These are phyloP conservation scores for Poa annua DNA, from an alignment of 176 grass and related monocot genomes.

Conservation along the genomic window DNA sequence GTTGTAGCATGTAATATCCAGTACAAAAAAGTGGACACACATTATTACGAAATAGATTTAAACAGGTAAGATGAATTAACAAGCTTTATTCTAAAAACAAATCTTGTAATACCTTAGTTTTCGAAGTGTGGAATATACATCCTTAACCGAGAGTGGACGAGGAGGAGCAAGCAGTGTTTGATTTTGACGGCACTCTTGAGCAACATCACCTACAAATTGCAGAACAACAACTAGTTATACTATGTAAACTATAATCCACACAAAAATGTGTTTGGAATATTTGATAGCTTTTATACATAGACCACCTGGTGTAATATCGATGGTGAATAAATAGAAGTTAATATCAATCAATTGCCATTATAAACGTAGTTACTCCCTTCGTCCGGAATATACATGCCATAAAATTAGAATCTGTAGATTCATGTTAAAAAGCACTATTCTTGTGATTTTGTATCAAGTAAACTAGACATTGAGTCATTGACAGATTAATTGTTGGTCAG, in stretches of 20 bases:
- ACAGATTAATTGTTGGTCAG: neutral
- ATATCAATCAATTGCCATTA: conserved; percentile 14
- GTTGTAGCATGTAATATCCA: conserved; percentile 17
- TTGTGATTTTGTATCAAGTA: no score
- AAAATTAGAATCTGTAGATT: neutral
- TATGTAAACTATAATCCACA: conserved; percentile 18
- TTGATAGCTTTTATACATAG: conserved; percentile 2
- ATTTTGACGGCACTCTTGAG: conserved; percentile 85
- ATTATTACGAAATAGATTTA: conserved; percentile 19
- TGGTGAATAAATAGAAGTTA: conserved; percentile 27
- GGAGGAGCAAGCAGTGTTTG: conserved; percentile 90
- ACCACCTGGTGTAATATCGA: conserved; percentile 19
- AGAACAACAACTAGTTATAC: conserved; percentile 37
- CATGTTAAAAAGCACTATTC: neutral
- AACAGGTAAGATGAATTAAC: conserved; percentile 14
- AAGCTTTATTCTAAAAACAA: neutral
- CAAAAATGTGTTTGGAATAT: conserved; percentile 2
- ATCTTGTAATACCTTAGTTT: conserved; percentile 71
- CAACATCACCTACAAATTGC: conserved; percentile 76
- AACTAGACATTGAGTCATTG: no score
- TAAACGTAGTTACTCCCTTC: neutral
- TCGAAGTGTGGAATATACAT: conserved; percentile 74
- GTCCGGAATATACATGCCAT: neutral
- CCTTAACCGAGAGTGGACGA: conserved; percentile 63
- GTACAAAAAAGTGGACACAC: conserved; percentile 40